phyloP scores from a whole-genome alignment of 805 yeast species.

The Saccharomycopsis fermentans region DNA sequence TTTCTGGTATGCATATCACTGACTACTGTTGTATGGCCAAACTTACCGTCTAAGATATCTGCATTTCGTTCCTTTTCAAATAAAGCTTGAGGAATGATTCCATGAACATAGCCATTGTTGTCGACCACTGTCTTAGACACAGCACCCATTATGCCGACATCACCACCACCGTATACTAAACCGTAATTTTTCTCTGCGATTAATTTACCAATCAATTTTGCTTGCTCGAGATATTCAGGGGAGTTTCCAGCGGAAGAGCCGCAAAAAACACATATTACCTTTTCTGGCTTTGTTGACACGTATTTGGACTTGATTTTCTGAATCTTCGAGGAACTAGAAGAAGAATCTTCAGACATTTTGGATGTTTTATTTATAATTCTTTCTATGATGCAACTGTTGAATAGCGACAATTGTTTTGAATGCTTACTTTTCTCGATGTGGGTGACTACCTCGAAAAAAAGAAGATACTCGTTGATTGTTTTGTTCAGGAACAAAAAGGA shows the following conservation, averaged over 20 bases:
- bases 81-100: conserved; percentile 78
- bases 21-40: conserved; percentile 74
- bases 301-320: conserved; percentile 24
- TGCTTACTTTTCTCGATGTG: no score
- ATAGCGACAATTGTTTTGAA: no score
- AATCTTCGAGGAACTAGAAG: conserved; percentile 25
- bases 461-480: no score
- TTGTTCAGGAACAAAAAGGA: no score
- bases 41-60: conserved; percentile 30
- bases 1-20: conserved; percentile 87
- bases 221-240: conserved; percentile 38
- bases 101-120: conserved; percentile 63
- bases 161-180: conserved; percentile 81
- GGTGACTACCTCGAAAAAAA: no score
- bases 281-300: conserved; percentile 18
- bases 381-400: background rate
- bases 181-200: conserved; percentile 58
- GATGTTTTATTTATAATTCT: conserved; percentile 31
- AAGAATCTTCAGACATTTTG: conserved; percentile 40
- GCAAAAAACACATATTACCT: conserved; percentile 71
- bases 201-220: conserved; percentile 48
- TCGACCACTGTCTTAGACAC: conserved; percentile 55
- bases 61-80: conserved; percentile 59
- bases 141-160: conserved; percentile 60
- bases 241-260: conserved; percentile 70